Base-by-base conservation (phyloP, 257 asterid species). In the Perilla frutescens region DNA sequence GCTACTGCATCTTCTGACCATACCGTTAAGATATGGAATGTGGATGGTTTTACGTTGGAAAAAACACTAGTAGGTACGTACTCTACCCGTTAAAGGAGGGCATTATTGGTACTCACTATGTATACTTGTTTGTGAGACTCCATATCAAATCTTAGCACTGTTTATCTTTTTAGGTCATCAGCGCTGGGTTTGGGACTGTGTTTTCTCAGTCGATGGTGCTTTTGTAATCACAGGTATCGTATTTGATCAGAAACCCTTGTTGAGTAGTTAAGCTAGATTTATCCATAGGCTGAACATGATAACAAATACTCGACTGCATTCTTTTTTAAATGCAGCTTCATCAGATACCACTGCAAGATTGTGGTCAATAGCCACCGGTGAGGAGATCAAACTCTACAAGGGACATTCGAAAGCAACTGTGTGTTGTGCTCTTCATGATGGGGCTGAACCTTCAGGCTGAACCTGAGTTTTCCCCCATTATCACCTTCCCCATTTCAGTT, bases 101-200 rank as follows among this genome's bases (percentile, higher is more conserved):
- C 3, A 15, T 68, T 10, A 15, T 13, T 43, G 15, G 60, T 49
- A 13, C n/a, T 48, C 68, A 10, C 15, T 11, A 62, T 78, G 34
- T 47, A 62, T 64, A 61, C 13, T 8, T 62, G 14, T 34, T 72
- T 32, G 14, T 44, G 34, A 48, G 49, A 50, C 78, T 61, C 40
- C 13, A 44, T 57, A 62, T 66, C 36, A 32, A 20, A 43, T 72
- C 62, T 69, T 54, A 60, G 55, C 55, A 12, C 26, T 14, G 14
- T 43, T 0, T 26, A 10, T 65, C 37, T 49, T 81, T 77, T 70
- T 80, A 94, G 99, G 99, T 73, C 99, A 94, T 80, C 91, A 87
- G 60, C 97, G 96, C 44, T 94, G 99, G 97, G 98, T 91, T 39
- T 90, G 99, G 97, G 99, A 90, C 84, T 94, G 99, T 70, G 97